Base-by-base conservation (phyloP, 2,329 filamentous ascomycete species). In the Chaetomium olivaceum region DNA sequence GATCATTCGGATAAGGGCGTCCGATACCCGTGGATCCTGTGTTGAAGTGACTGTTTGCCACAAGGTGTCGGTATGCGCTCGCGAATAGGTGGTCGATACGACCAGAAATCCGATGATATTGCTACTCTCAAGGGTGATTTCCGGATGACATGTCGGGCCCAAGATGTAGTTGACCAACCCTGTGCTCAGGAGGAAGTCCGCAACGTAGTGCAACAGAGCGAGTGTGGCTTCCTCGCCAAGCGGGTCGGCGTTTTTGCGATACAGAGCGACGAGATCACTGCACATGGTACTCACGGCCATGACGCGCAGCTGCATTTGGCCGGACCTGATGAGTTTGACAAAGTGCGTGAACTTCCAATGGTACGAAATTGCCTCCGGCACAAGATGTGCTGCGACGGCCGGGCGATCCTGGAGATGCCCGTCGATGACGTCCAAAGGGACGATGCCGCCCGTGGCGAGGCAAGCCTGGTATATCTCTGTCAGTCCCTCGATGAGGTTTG, bases 71-170 rank as follows among this genome's bases (percentile, higher is more conserved):
- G 91, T 91, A 73, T 96, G 90, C 23, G 83, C 78, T 39, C 87
- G 77, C 0, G 85, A 86, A 76, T 94, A 97, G 16, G 87, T 89
- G 62, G 84, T 83, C 0, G 91, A 95, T 16, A 95, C 90, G 25
- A 92, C 85, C 60, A 98, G 81, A 73, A 98, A 98, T 0, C 91
- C 91, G 57, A 97, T 82, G 61, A 98, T 91, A 69, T 97, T 96
- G 50, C 85, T 84, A 73, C 91, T 91, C 70, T 93, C 88, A 43
- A 85, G 83, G 23, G 96, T 95, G 61, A 98, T 87, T 74, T 97
- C 93, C 1, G 93, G 92, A 73, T 98, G 95, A 36, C 94, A 97
- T 63, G 93, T 93, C 16, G 94, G 88, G 1, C 94, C 92, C 60
- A 97, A 85, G 55, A 99, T 88, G 76, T 97, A 98, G 66, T 93